phyloP scores from a whole-genome alignment of 1,139 yeast genomes.

The Yamadazyma taylorii region DNA sequence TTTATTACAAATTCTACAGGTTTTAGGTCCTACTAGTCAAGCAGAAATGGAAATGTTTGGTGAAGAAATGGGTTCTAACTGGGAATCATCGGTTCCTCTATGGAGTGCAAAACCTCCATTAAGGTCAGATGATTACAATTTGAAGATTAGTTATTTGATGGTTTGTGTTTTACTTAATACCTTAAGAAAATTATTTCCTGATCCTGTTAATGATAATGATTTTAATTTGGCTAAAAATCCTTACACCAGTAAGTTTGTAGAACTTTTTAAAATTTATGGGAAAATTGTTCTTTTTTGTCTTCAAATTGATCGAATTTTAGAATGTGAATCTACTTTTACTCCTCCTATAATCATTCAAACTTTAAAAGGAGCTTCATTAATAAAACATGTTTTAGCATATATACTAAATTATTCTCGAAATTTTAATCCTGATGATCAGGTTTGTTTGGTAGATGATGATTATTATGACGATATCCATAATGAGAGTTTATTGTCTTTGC shows the following conservation, averaged over 20 bases:
- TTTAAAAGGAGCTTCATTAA: constrained; percentile 62
- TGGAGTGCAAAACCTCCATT: constrained; percentile 56
- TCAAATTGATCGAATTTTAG: constrained; percentile 63
- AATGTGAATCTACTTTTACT: constrained; percentile 40
- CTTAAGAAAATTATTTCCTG: constrained; percentile 48
- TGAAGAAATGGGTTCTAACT: constrained; percentile 28
- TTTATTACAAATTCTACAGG: constrained; percentile 5
- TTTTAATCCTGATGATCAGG: constrained; percentile 2
- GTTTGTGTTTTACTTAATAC: constrained; percentile 50
- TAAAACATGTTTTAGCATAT: constrained; percentile 61
- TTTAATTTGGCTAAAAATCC: constrained; percentile 56
- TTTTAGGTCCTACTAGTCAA: constrained; percentile 14
- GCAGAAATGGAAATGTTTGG: constrained; percentile 12
- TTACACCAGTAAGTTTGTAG: constrained; percentile 53
- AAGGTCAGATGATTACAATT: constrained; percentile 23
- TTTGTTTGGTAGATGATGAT: constrained; percentile 2
- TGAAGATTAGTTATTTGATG: constrained; percentile 31
- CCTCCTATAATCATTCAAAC: constrained; percentile 53
- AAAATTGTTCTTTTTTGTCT: constrained; percentile 55
- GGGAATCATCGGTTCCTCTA: constrained; percentile 39
- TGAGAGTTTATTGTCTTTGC: constrained; percentile 34
- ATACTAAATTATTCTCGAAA: constrained; percentile 39
- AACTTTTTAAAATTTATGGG: constrained; percentile 66
- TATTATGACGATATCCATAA: constrained; percentile 9
- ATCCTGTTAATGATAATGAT: constrained; percentile 22